Evolutionary conservation across 1,139 yeast genomes (phyloP).

Genomic region (Suhomyces bokatorum): DNA sequence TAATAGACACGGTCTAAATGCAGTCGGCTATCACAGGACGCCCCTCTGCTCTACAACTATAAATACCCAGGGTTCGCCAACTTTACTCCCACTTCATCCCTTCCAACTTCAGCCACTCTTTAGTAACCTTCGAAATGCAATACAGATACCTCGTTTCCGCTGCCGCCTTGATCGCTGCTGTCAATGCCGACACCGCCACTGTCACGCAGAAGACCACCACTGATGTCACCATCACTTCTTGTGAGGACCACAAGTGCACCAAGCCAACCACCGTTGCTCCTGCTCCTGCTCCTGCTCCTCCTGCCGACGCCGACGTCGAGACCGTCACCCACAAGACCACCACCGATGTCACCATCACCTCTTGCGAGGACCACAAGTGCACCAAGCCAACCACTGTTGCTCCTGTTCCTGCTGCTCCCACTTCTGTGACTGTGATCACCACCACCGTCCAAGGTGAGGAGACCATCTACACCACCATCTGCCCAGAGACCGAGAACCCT

Average conservation of each 20-base stretch:
- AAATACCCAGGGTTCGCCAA: conserved; percentile 4
- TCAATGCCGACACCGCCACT: conserved; percentile 23
- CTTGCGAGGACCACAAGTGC: conserved; percentile 41
- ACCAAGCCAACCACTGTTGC: conserved; percentile 20
- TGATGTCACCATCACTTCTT: conserved; percentile 45
- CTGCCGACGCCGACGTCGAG: conserved; percentile 21
- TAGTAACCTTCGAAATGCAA: conserved; percentile 26
- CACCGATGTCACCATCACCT: conserved; percentile 44
- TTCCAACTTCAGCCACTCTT: conserved; percentile 18
- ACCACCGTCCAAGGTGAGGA: conserved; percentile 45
- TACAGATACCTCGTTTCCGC: conserved; percentile 33
- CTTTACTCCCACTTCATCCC: conserved; percentile 3
- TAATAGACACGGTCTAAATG: background rate
- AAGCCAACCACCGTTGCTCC: conserved; percentile 21
- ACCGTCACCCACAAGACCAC: conserved; percentile 39
- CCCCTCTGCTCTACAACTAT: conserved; percentile 1
- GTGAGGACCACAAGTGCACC: conserved; percentile 38
- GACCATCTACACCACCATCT: conserved; percentile 51
- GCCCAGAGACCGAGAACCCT: conserved; percentile 34
- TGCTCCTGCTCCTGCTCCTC: no score
- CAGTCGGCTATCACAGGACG: no score
- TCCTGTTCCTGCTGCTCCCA: conserved; percentile 7
- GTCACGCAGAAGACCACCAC: conserved; percentile 38
- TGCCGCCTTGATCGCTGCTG: conserved; percentile 28
- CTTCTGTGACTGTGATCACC: conserved; percentile 33